Base-by-base conservation (phyloP, 306 rosid species). In the Corylus avellana region DNA sequence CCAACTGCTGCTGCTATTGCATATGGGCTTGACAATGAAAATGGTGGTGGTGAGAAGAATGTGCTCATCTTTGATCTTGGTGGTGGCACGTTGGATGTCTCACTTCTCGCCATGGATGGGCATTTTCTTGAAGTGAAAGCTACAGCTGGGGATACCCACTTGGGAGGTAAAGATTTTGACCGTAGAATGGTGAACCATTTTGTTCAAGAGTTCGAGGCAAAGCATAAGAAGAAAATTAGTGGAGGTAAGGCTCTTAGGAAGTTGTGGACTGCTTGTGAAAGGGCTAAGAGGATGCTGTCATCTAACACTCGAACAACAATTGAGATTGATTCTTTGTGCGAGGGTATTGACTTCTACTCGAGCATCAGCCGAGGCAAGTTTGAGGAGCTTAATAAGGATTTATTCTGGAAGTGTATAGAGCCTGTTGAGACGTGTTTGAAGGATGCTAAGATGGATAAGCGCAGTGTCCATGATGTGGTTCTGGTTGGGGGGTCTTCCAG, bases 91-190 rank as follows among this genome's bases (percentile, higher is more conserved):
- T 87, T 84, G 57, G 88, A 87, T 70, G 81, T 87, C 7, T 84
- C 90, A 1, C 78, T 87, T 32, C 84, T 87, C 27, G 75, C 83
- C 50, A 77, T 84, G 25, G 82, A 81, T 39, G 80, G 76, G 20
- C 88, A 84, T 2, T 44, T 79, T 49, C 73, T 85, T 35, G 73
- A 84, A 57, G 88, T 87, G 7, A 87, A 84, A 59, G 77, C 88
- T 49, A 84, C 84, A 0, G 84, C 83, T 2, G 86, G 84, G 2
- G 84, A 87, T 37, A 80, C 77, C 9, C 85, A 82, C 32, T 72
- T 82, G 5, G 89, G 86, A 5, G 89, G 89, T 29, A 82, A 85
- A 49, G 89, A 79, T 78, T 86, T 83, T 73, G 83, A 83, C 53
- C 81, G 76, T 72, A 46, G 83, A 44, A 71, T 86, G 85, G 85